Base-by-base conservation (phyloP, 495 filamentous ascomycete species). In the Penicillium malachiteum region DNA sequence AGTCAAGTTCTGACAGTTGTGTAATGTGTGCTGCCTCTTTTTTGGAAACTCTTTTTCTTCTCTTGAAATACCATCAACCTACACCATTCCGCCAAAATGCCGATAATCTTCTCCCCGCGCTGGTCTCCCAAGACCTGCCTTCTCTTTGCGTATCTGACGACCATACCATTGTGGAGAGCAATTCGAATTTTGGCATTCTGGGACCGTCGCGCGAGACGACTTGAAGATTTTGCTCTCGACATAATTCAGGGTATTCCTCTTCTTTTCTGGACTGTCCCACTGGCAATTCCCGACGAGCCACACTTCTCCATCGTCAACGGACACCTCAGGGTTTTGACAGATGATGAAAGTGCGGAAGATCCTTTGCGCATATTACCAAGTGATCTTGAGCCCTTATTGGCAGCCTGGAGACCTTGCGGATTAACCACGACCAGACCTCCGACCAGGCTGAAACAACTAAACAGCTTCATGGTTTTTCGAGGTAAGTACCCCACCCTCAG, bases 401-500 rank as follows among this genome's bases (percentile, higher is more conserved):
- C 6, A 10, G 40, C 5, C 6, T 43, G 40, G 40, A 16, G 40
- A 17, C 40, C 40, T 10, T 8, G 6, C 10, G 40, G 40, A 18
- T 5, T 17, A 9, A n/a, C 40, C 0, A 18, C 40, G 3, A 8
- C 16, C 4, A 5, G 14, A 21, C 40, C 40, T 18, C n/a, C n/a
- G 14, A 39, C 39, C 16, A 9, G 41, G 17, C n/a, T 17, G 14
- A 41, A 64, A n/a, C 64, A 74, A 18, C 51, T 82, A 9, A 82
- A 82, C 52, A 71, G 68, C 30, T 82, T 71, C 56, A 79, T 82
- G 58, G 69, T 68, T 5, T 82, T 75, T 50, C 58, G 79, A 58
- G 69, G 78, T 81, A 70, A 65, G 75, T 71, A 21, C 21, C 6
- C 12, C 30, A 26, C 0, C 31, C 38, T 14, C 33, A 7, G 35